A percentile compares a stretch with the other conserved stretches of the same genome.
Conservation (phyloP, 2,329 filamentous ascomycete genomes). For the Bipolaris zeicola region DNA sequence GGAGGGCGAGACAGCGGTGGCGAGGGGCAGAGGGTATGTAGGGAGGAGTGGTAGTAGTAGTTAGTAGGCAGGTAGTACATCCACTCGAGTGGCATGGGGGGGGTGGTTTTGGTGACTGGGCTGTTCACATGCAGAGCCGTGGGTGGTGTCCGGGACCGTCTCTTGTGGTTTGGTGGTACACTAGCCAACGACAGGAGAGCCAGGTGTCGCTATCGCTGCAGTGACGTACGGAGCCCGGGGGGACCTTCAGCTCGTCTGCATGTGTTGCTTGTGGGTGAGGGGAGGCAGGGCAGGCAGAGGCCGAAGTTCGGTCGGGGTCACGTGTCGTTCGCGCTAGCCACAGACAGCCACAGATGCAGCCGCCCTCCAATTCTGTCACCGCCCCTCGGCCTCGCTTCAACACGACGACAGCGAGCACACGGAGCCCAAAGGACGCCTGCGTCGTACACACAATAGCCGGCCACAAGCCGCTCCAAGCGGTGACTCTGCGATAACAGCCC, state of each 20-base stretch:
- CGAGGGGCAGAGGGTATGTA: background rate
- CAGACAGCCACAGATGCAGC: constrained; percentile 12
- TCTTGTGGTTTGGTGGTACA: background rate
- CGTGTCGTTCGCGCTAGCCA: constrained; percentile 19
- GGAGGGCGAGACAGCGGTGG: background rate
- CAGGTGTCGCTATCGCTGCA: background rate
- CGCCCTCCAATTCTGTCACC: constrained; percentile 25
- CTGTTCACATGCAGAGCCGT: background rate
- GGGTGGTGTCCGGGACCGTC: background rate
- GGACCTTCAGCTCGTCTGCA: constrained; percentile 12
- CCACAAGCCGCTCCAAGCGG: background rate
- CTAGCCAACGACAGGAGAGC: background rate
- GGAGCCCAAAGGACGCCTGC: constrained; percentile 1
- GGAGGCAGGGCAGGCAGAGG: constrained; percentile 3
- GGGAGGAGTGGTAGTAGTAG: background rate
- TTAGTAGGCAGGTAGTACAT: background rate
- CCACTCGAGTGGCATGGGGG: no score
- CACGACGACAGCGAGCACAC: background rate
- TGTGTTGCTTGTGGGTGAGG: background rate
- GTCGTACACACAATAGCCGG: constrained; percentile 11
- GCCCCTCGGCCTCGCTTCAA: constrained; percentile 26
- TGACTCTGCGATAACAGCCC: background rate
- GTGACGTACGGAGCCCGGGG: background rate
- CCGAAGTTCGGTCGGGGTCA: constrained; percentile 30
- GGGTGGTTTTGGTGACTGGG: no score